A percentile compares a stretch with the other conserved stretches of the same genome.
These are phyloP conservation scores for Xerocomus potaroensis DNA, from an alignment of 768 basidiomycete genomes.

Conservation along the genomic window DNA sequence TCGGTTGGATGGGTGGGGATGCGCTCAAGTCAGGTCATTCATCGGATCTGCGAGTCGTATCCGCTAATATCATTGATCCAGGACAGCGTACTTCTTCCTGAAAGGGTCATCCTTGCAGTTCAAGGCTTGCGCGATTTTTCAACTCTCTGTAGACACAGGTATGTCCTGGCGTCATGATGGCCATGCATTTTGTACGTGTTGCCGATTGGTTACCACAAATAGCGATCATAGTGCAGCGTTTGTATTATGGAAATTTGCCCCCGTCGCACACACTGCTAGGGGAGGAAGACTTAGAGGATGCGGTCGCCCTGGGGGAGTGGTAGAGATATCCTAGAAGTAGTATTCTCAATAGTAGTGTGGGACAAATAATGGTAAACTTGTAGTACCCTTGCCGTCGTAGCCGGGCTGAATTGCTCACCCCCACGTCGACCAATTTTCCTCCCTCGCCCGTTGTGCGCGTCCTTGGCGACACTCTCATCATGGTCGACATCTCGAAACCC, in stretches of 20 bases:
- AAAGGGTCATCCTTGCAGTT: conserved; percentile 73
- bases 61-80: conserved; percentile 31
- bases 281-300: conserved; percentile 68
- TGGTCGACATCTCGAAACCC: conserved; percentile 50
- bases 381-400: conserved; percentile 13
- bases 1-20: conserved; percentile 85
- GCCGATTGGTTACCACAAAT: conserved; percentile 11
- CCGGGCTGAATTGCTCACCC: conserved; percentile 6
- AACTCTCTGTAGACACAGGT: conserved; percentile 77
- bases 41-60: conserved; percentile 2
- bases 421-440: conserved; percentile 16
- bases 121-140: conserved; percentile 79
- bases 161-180: conserved; percentile 29
- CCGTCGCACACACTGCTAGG: conserved; percentile 48
- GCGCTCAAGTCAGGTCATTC: conserved; percentile 63
- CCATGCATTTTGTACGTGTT: conserved; percentile 4
- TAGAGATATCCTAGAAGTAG: conserved; percentile 26
- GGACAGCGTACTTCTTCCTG: conserved; percentile 77
- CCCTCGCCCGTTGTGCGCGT: conserved; percentile 14
- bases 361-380: conserved; percentile 33
- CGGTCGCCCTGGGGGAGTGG: conserved; percentile 61
- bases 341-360: conserved; percentile 6
- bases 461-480: conserved; percentile 19
- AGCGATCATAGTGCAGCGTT: conserved; percentile 71
- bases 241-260: conserved; percentile 70